phyloP scores from a whole-genome alignment of 768 basidiomycete genomes.

The Tephrocybe sp. region DNA sequence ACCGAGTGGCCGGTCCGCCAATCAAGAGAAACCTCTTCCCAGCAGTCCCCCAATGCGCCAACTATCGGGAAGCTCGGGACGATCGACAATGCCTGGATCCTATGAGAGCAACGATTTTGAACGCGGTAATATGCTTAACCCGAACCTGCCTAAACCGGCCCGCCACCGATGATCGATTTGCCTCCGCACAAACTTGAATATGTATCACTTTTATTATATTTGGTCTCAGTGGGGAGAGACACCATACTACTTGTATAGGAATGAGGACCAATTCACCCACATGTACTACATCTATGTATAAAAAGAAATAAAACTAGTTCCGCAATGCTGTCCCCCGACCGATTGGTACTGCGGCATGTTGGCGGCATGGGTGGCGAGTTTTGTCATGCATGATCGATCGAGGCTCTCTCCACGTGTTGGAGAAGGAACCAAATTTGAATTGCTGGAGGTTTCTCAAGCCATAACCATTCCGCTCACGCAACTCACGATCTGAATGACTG shows the following conservation, averaged over 20 bases:
- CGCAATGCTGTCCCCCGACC: too few species aligned
- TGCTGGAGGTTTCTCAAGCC: not conserved
- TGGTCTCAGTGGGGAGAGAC: not conserved
- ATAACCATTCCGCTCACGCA: not conserved
- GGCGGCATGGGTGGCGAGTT: too few species aligned
- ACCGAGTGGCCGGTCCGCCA: slow-evolving; percentile 10
- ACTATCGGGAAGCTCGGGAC: slow-evolving; percentile 27
- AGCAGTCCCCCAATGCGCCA: slow-evolving; percentile 27
- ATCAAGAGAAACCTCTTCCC: slow-evolving; percentile 24
- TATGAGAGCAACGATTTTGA: slow-evolving; percentile 33
- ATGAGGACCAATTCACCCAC: too few species aligned
- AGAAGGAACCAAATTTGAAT: not conserved
- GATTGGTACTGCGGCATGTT: too few species aligned
- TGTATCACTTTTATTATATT: slow-evolving; percentile 8
- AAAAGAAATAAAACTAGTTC: too few species aligned
- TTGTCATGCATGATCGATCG: slow-evolving; percentile 6
- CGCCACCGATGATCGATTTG: slow-evolving; percentile 21
- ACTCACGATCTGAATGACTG: slow-evolving; percentile 45
- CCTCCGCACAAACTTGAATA: not conserved
- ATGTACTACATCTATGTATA: too few species aligned
- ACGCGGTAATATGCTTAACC: slow-evolving; percentile 42
- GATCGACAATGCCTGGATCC: slow-evolving; percentile 31
- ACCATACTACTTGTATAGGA: too few species aligned
- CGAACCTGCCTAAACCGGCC: slow-evolving; percentile 25
- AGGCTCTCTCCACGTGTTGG: slow-evolving; percentile 3